Base-by-base conservation (phyloP, 345 rosid genomes). In the Jatropha curcas region DNA sequence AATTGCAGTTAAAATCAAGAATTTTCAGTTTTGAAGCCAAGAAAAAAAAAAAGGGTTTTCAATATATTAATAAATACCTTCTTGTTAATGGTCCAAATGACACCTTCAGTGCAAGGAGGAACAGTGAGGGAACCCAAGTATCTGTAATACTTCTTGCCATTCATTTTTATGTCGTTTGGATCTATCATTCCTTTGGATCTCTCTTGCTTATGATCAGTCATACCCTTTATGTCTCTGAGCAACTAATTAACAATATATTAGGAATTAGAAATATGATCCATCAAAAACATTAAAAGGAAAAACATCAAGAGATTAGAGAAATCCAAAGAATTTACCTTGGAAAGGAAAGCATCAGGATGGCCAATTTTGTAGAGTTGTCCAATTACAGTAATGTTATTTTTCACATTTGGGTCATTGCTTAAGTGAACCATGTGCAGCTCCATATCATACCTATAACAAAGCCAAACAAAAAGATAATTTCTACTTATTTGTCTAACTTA, bases 21-120 rank as follows among this genome's bases (percentile, higher is more conserved):
- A 46, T 35, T 4, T 46, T 27, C 31, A 16, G 2, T 8, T 24
- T n/a, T 0, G 5, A 33, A 33, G 10, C 14, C 25, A 43, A 43
- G 34, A 66, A 45, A 30, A 4, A 0, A 30, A 4, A n/a, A 9
- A 41, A 41, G 53, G 53, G 53, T 48, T 48, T 12, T 46, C 2
- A 8, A 2, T 14, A 46, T 46, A 14, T 14, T 14, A n/a, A n/a
- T n/a, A n/a, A n/a, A 13, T 75, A 93, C 95, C 85, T 83, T 76
- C 65, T 68, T 74, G 82, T 81, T 67, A 66, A 91, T 82, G 70
- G 74, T 86, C 97, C 97, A 88, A 63, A 73, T 78, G 67, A 93
- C 94, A 70, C 86, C 88, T 85, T 93, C 86, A 0, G 94, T 84
- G 76, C 97, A 93, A 60, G 97, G 97, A 78, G 98, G 94, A 39